Conservation (phyloP, 495 filamentous ascomycete genomes). For the Terfezia boudieri region DNA sequence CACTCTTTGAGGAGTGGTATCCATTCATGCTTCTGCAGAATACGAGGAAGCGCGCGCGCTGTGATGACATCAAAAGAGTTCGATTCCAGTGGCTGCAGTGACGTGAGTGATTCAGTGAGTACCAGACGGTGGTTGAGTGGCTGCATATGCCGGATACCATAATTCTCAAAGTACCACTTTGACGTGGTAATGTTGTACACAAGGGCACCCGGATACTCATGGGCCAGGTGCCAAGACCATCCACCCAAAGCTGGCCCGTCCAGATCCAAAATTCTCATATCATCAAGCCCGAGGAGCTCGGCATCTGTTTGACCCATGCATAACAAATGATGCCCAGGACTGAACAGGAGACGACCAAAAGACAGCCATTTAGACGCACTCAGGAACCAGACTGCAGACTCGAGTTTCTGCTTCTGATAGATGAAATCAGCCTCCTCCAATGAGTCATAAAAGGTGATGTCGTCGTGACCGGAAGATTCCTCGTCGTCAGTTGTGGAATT, state of each 20-base stretch:
- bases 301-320: slow-evolving; percentile 1
- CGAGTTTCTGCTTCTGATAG: slow-evolving; percentile 1
- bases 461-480: neutral
- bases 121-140: slow-evolving; percentile 2
- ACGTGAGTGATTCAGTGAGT: neutral
- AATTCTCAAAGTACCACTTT: neutral
- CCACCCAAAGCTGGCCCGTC: slow-evolving; percentile 13
- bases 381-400: slow-evolving; percentile 13
- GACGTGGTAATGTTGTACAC: slow-evolving; percentile 3
- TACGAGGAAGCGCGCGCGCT: slow-evolving; percentile 1
- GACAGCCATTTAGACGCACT: slow-evolving; percentile 18
- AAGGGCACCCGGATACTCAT: slow-evolving; percentile 12
- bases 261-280: slow-evolving; percentile 9
- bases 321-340: slow-evolving; percentile 16
- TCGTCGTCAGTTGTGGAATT: neutral
- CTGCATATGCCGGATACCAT: neutral
- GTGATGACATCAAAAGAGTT: slow-evolving; percentile 5
- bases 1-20: slow-evolving; percentile 8
- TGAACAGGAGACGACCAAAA: slow-evolving; percentile 17
- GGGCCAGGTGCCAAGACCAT: slow-evolving; percentile 15
- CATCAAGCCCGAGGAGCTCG: neutral
- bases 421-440: neutral
- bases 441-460: neutral
- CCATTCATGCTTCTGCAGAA: slow-evolving; percentile 1
- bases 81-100: neutral